Evolutionary conservation across 2,329 filamentous ascomycete species (phyloP).

Genomic region (Cladosporium austrohemisphaericum): DNA sequence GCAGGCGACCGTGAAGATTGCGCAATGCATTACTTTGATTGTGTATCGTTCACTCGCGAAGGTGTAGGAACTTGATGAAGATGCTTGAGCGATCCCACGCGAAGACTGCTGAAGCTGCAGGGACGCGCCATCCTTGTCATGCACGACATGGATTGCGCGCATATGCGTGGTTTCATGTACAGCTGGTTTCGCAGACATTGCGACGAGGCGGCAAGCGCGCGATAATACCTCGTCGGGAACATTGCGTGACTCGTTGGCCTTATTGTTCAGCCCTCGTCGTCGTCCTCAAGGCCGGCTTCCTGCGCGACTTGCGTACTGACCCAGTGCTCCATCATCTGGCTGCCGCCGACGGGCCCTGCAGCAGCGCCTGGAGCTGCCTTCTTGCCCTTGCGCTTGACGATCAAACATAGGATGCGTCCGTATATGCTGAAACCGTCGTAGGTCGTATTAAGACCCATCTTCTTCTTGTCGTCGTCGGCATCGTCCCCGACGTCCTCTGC

Average conservation of each 20-base stretch:
- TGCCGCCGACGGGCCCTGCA: conserved; percentile 27
- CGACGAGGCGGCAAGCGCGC: background rate
- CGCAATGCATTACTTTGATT: too few relatives aligned
- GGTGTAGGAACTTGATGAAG: too few relatives aligned
- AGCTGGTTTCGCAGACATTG: background rate
- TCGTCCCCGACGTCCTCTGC: conserved; percentile 17
- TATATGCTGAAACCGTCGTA: conserved; percentile 98
- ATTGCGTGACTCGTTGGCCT: too few relatives aligned
- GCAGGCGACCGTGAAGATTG: too few relatives aligned
- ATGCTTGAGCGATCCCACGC: too few relatives aligned
- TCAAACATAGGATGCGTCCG: conserved; percentile 83
- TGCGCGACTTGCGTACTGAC: conserved; percentile 36
- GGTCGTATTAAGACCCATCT: conserved; percentile 75
- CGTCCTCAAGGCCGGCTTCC: conserved; percentile 31
- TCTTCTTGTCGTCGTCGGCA: conserved; percentile 75
- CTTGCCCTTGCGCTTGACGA: conserved; percentile 69
- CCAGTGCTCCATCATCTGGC: conserved; percentile 40
- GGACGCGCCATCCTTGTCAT: background rate
- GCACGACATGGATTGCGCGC: conserved; percentile 7
- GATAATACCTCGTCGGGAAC: too few relatives aligned
- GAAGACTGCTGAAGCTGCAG: conserved; percentile 1
- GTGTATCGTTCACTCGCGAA: too few relatives aligned
- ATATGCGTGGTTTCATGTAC: background rate
- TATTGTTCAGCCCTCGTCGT: conserved; percentile 15
- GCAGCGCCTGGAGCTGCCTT: conserved; percentile 30